Percentiles rank a stretch among this genome's conserved stretches.
phyloP scores from a whole-genome alignment of 1,284 basidiomycete genomes.

The Omphalotus olearius region DNA sequence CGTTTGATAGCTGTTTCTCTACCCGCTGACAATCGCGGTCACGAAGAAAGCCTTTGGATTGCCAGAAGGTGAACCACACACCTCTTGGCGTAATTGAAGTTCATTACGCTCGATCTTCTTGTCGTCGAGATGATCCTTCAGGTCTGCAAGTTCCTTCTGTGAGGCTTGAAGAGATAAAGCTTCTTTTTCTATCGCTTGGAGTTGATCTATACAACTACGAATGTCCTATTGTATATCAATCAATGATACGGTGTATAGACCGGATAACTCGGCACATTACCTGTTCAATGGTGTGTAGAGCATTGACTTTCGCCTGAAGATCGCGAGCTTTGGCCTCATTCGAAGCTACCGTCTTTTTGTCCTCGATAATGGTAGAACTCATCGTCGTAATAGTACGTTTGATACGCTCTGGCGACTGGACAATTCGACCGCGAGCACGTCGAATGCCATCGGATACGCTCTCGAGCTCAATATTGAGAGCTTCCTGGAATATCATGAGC shows the following conservation, averaged over 20 bases:
- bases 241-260: slow-evolving; percentile 1
- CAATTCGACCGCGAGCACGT: slow-evolving; percentile 67
- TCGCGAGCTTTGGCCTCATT: slow-evolving; percentile 74
- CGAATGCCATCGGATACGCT: slow-evolving; percentile 54
- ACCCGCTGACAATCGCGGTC: slow-evolving; percentile 49
- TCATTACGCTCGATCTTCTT: slow-evolving; percentile 71
- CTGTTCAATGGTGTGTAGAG: slow-evolving; percentile 72
- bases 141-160: slow-evolving; percentile 59
- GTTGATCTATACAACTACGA: slow-evolving; percentile 61
- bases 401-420: slow-evolving; percentile 85
- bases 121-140: slow-evolving; percentile 62
- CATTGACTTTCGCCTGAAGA: slow-evolving; percentile 67
- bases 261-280: slow-evolving; percentile 28
- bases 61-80: slow-evolving; percentile 22
- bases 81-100: slow-evolving; percentile 63
- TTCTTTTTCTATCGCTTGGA: slow-evolving; percentile 71
- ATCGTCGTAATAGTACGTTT: slow-evolving; percentile 75
- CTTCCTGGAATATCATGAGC: slow-evolving; percentile 39
- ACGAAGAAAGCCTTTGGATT: slow-evolving; percentile 5
- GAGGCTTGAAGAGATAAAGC: slow-evolving; percentile 53
- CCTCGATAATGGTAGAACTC: slow-evolving; percentile 54
- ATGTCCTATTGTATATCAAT: slow-evolving; percentile 46
- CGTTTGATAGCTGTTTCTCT: slow-evolving; percentile 69
- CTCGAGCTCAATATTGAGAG: slow-evolving; percentile 52
- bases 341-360: slow-evolving; percentile 54